Conservation (phyloP, 2,329 filamentous ascomycete species). For the Gyromitra esculenta region DNA sequence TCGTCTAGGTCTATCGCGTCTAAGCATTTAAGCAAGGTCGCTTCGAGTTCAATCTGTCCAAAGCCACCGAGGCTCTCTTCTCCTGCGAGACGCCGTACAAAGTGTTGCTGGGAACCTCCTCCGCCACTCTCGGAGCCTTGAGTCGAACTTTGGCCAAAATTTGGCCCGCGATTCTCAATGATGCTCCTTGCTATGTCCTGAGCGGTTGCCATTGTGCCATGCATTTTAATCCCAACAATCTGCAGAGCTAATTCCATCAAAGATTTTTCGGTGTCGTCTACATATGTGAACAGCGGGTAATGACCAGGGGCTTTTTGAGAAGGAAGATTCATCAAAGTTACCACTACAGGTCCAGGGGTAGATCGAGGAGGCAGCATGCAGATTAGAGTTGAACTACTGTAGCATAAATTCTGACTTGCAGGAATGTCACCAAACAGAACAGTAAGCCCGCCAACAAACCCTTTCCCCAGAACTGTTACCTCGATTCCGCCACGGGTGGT, state of each 20-base stretch:
- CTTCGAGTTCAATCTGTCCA: constrained; percentile 69
- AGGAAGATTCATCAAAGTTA: constrained; percentile 72
- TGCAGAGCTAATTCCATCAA: constrained; percentile 74
- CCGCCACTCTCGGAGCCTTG: constrained; percentile 59
- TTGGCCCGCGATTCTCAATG: constrained; percentile 65
- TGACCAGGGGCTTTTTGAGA: constrained; percentile 57
- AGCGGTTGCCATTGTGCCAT: constrained; percentile 70
- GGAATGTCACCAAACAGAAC: constrained; percentile 82
- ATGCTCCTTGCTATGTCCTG: constrained; percentile 71
- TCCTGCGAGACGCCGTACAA: constrained; percentile 57
- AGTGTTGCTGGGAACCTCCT: constrained; percentile 58
- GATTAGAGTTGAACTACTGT: constrained; percentile 81
- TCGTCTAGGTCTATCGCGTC: constrained; percentile 82
- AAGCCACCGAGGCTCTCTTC: constrained; percentile 61
- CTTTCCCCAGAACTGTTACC: constrained; percentile 82
- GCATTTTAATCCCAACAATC: constrained; percentile 72
- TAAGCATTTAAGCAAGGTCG: constrained; percentile 75
- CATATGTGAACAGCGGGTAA: constrained; percentile 72
- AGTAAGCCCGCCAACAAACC: constrained; percentile 80
- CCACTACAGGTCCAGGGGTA: constrained; percentile 73
- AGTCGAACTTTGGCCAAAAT: constrained; percentile 60
- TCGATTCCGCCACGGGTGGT: constrained; percentile 85
- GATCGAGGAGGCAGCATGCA: constrained; percentile 78
- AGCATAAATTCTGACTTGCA: constrained; percentile 79
- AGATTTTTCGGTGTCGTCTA: constrained; percentile 75